These are phyloP conservation scores for Blastocystis sp. DNA, from an alignment of 352 stramenopile species.

Conservation along the genomic window DNA sequence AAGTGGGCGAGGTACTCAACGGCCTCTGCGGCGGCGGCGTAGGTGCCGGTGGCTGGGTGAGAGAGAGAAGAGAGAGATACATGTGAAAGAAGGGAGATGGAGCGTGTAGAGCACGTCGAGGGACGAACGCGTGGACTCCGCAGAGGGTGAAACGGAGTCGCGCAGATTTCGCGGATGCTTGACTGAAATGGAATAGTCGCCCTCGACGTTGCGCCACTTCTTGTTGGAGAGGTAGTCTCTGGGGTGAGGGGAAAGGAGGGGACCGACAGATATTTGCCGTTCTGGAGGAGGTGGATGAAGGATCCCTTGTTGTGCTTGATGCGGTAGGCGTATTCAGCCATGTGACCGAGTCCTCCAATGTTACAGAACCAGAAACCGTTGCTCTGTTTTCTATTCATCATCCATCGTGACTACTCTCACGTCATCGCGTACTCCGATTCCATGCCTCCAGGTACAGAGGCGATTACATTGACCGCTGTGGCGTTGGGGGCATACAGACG, in stretches of 20 bases:
- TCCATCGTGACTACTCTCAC: neutral
- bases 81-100: constrained; percentile 23
- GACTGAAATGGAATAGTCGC: neutral
- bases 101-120: constrained; percentile 14
- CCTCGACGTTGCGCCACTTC: constrained; percentile 14
- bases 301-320: neutral
- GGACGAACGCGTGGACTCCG: too few species aligned
- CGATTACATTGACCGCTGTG: neutral
- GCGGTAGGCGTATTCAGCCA: neutral
- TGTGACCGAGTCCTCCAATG: neutral
- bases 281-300: constrained; percentile 21
- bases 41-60: neutral
- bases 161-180: too few species aligned
- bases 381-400: neutral
- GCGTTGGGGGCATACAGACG: constrained; percentile 1
- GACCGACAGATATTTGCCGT: neutral
- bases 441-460: neutral
- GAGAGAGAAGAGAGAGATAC: neutral
- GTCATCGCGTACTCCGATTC: constrained; percentile 31
- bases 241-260: neutral
- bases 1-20: neutral
- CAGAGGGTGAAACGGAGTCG: too few species aligned
- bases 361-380: constrained; percentile 26
- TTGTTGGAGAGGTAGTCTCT: neutral
- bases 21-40: neutral